These are phyloP conservation scores for Aspergillus puulaauensis DNA, from an alignment of 2,329 filamentous ascomycete genomes.

Conservation along the genomic window DNA sequence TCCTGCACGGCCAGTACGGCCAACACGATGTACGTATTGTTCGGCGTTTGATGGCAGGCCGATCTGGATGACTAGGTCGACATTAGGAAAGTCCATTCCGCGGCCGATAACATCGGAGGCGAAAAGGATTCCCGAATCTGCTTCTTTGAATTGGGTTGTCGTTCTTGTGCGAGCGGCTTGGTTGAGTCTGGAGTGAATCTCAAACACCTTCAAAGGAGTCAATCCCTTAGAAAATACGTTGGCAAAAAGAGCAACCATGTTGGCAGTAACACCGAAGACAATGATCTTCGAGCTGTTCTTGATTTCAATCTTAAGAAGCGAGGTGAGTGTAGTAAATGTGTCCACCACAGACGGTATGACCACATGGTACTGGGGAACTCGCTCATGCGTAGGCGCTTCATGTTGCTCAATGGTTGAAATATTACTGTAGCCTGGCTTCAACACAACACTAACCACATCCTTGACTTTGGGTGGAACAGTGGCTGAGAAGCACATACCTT, in stretches of 20 bases:
- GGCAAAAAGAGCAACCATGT: slow-evolving; percentile 59
- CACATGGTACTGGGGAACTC: slow-evolving; percentile 51
- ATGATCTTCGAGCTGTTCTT: slow-evolving; percentile 73
- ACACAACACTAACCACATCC: slow-evolving; percentile 67
- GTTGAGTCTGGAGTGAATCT: slow-evolving; percentile 75
- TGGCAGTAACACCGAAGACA: slow-evolving; percentile 77
- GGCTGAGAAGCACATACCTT: slow-evolving; percentile 79
- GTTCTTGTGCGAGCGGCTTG: slow-evolving; percentile 68
- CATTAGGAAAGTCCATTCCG: slow-evolving; percentile 54
- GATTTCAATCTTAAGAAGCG: slow-evolving; percentile 48
- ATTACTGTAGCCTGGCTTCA: slow-evolving; percentile 68
- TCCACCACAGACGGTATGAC: slow-evolving; percentile 44
- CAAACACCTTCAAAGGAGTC: slow-evolving; percentile 43
- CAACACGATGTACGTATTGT: slow-evolving; percentile 50
- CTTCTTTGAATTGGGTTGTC: slow-evolving; percentile 34
- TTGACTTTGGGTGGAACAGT: slow-evolving; percentile 84
- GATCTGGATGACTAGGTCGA: slow-evolving; percentile 49
- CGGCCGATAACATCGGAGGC: slow-evolving; percentile 50
- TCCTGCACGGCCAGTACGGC: slow-evolving; percentile 65
- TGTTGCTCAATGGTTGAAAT: slow-evolving; percentile 78
- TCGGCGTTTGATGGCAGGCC: slow-evolving; percentile 53
- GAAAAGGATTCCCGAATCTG: slow-evolving; percentile 50
- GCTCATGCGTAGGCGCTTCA: slow-evolving; percentile 71
- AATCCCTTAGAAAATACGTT: slow-evolving; percentile 50
- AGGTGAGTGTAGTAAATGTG: slow-evolving; percentile 46